Base-by-base conservation (phyloP, 2,329 filamentous ascomycete species). In the Cladosporium sp. region DNA sequence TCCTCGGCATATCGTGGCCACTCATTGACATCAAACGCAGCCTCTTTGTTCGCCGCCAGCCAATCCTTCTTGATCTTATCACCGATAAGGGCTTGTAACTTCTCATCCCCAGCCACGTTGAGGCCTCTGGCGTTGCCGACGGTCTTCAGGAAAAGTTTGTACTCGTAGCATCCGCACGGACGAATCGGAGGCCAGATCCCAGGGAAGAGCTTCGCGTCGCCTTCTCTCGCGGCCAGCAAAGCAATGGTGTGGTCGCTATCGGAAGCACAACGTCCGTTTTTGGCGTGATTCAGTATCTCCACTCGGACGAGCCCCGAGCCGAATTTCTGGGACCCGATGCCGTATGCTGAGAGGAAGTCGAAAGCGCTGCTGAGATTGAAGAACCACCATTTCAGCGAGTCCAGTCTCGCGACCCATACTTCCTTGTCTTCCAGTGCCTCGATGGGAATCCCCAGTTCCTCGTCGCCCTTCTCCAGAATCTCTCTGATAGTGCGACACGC, bases 81-180 rank as follows among this genome's bases (percentile, higher is more conserved):
- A 21, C n/a, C 10, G 8, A 47, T 11, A 2, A 11, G 14, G n/a
- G 2, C 5, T n/a, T 47, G 41, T 18, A 55, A 4, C 15, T 32
- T 34, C 12, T 58, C 55, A 21, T 41, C 55, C 12, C 52, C 30
- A 21, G 24, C 18, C 26, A 26, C 32, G 3, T n/a, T 12, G 11
- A 58, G 10, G 7, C 21, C 32, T 15, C 34, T 21, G n/a, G 32
- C n/a, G 12, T 41, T 41, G 15, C 15, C 55, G 14, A 58, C 2
- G 0, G 14, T 58, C n/a, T 58, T 58, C n/a, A 58, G 26, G 10
- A 58, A 21, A 2, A 58, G 32, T 15, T 38, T 58, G 32, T 58
- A 58, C n/a, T 58, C 55, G 21, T 36, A 58, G n/a, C 55, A 58
- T 4, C 32, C 32, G 55, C 55, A 58, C 15, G 32, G 34, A 4